phyloP scores from a whole-genome alignment of 495 filamentous ascomycete species.

The Annulohypoxylon maeteangense region DNA sequence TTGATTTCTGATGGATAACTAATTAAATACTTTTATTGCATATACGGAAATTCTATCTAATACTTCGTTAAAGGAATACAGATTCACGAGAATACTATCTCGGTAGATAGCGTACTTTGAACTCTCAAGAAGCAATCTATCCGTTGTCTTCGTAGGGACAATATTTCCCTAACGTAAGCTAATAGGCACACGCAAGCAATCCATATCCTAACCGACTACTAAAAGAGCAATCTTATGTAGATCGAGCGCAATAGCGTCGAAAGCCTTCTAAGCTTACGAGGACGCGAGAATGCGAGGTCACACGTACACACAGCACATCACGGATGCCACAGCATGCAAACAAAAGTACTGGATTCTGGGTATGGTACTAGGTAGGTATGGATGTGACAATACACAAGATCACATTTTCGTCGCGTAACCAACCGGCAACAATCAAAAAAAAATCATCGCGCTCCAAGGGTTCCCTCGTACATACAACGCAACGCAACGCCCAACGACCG shows the following conservation, averaged over 20 bases:
- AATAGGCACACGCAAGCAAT: background rate
- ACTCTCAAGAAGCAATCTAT: background rate
- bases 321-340: background rate
- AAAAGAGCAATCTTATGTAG: background rate
- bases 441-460: conserved; percentile 4
- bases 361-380: too few relatives aligned
- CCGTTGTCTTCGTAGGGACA: background rate
- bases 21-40: background rate
- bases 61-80: background rate
- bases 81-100: background rate
- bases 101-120: background rate
- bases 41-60: background rate
- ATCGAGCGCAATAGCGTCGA: background rate
- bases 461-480: conserved; percentile 27
- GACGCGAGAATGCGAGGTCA: background rate
- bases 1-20: background rate
- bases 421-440: background rate
- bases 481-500: conserved; percentile 27
- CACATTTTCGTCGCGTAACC: conserved; percentile 1
- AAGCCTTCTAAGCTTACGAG: conserved; percentile 10
- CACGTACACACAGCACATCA: too few relatives aligned
- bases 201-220: background rate
- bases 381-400: conserved; percentile 5
- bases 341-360: conserved; percentile 11
- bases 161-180: conserved; percentile 3